Evolutionary conservation across 371 early-diverging fungal species (phyloP).

Genomic region (Lichtheimia ornata): DNA sequence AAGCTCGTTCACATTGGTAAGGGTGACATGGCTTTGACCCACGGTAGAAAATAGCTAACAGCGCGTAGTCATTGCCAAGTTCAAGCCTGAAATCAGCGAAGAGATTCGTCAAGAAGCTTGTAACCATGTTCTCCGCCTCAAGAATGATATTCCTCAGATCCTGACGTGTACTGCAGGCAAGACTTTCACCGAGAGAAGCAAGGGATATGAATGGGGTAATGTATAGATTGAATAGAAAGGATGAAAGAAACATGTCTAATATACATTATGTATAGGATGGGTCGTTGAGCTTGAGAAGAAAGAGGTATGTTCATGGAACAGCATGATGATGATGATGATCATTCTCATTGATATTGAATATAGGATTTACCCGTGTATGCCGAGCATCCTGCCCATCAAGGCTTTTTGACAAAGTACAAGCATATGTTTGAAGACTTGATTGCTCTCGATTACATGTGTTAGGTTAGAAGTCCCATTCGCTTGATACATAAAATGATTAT

Average conservation of each 20-base stretch:
- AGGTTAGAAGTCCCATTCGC: not conserved
- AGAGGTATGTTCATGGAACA: slow-evolving; percentile 28
- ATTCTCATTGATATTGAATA: not conserved
- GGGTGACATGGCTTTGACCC: not conserved
- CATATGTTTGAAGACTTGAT: slow-evolving; percentile 38
- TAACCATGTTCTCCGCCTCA: slow-evolving; percentile 32
- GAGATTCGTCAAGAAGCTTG: slow-evolving; percentile 17
- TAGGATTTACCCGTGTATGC: slow-evolving; percentile 40
- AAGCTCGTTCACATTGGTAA: slow-evolving; percentile 46
- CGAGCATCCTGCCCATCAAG: slow-evolving; percentile 32
- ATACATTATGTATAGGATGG: slow-evolving; percentile 35
- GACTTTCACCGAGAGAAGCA: slow-evolving; percentile 47
- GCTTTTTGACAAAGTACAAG: slow-evolving; percentile 35
- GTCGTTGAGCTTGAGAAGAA: slow-evolving; percentile 45
- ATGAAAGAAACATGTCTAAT: no score
- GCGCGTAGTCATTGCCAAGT: slow-evolving; percentile 42
- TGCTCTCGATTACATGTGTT: slow-evolving; percentile 42
- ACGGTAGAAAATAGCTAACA: not conserved
- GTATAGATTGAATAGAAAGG: not conserved
- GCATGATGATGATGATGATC: not conserved
- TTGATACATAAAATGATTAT: not conserved
- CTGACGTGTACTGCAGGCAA: slow-evolving; percentile 37
- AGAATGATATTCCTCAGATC: slow-evolving; percentile 40
- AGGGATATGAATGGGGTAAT: slow-evolving; percentile 48
- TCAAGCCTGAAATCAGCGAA: slow-evolving; percentile 42